These are phyloP conservation scores for Pogostemon cablin DNA, from an alignment of 257 asterid species.

Conservation along the genomic window DNA sequence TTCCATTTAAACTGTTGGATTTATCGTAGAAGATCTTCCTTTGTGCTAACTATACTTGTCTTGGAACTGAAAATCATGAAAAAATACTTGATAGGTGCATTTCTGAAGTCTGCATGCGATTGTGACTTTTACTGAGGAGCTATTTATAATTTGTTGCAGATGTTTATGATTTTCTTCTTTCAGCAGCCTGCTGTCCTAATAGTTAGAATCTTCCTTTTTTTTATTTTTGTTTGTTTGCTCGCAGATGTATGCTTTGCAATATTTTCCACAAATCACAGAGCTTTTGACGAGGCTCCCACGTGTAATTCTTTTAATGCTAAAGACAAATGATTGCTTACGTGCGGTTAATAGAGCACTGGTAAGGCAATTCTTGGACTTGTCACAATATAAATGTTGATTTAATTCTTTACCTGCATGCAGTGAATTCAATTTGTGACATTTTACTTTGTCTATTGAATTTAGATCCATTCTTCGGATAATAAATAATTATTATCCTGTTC, in stretches of 20 bases:
- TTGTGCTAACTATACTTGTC: constrained; percentile 10
- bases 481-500: not conserved
- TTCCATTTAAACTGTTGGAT: constrained; percentile 1
- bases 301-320: constrained; percentile 90
- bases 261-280: constrained; percentile 86
- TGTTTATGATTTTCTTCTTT: constrained; percentile 20
- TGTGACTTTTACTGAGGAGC: not conserved
- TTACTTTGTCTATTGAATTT: not conserved
- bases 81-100: not conserved
- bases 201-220: not conserved
- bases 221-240: not conserved
- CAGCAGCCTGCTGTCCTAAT: constrained; percentile 9
- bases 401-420: not conserved
- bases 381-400: not conserved
- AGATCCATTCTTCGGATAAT: not conserved
- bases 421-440: not conserved
- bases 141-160: not conserved
- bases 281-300: constrained; percentile 93
- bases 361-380: constrained; percentile 28
- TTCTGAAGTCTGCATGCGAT: not conserved
- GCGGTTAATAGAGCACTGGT: constrained; percentile 87
- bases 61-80: constrained; percentile 13
- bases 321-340: constrained; percentile 95
- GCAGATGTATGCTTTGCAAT: constrained; percentile 94
- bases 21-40: constrained; percentile 3